phyloP scores from a whole-genome alignment of 805 yeast genomes.

The Candida hispaniensis region DNA sequence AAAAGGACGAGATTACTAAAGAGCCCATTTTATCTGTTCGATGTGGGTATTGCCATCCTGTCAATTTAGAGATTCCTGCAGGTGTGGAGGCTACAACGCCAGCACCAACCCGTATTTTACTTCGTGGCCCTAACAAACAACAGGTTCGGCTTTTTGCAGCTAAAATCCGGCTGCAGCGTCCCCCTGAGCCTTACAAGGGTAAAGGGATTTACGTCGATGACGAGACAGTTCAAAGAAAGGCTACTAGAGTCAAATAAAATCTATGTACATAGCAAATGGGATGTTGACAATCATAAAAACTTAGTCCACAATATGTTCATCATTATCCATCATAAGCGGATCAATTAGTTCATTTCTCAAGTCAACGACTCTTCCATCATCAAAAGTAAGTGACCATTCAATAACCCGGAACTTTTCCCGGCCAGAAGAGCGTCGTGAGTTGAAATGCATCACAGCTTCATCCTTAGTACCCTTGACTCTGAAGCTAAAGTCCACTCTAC shows the following conservation, averaged over 20 bases:
- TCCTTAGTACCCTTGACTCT: constrained; percentile 56
- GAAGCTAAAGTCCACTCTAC: constrained; percentile 64
- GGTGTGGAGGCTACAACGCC: constrained; percentile 70
- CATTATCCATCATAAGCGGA: constrained; percentile 28
- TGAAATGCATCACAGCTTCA: constrained; percentile 44
- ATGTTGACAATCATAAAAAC: too few relatives aligned
- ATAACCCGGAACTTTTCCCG: constrained; percentile 47
- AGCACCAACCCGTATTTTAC: constrained; percentile 69
- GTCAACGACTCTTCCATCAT: constrained; percentile 35
- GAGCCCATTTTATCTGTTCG: constrained; percentile 59
- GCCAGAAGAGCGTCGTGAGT: constrained; percentile 58
- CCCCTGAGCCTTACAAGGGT: constrained; percentile 98
- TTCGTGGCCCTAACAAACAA: constrained; percentile 84
- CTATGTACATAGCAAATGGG: constrained; percentile 9
- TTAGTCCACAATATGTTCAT: constrained; percentile 18
- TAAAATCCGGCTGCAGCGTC: constrained; percentile 69
- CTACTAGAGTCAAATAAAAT: constrained; percentile 76
- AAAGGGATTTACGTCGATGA: constrained; percentile 89
- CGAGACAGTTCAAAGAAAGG: constrained; percentile 84
- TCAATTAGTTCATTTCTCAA: constrained; percentile 39
- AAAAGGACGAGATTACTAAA: constrained; percentile 35
- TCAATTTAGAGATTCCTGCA: constrained; percentile 65
- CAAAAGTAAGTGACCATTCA: constrained; percentile 51
- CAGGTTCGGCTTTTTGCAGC: constrained; percentile 84
- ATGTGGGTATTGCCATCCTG: constrained; percentile 78